Evolutionary conservation across 2,329 filamentous ascomycete genomes (phyloP).

Genomic region (Xylaria sp.): DNA sequence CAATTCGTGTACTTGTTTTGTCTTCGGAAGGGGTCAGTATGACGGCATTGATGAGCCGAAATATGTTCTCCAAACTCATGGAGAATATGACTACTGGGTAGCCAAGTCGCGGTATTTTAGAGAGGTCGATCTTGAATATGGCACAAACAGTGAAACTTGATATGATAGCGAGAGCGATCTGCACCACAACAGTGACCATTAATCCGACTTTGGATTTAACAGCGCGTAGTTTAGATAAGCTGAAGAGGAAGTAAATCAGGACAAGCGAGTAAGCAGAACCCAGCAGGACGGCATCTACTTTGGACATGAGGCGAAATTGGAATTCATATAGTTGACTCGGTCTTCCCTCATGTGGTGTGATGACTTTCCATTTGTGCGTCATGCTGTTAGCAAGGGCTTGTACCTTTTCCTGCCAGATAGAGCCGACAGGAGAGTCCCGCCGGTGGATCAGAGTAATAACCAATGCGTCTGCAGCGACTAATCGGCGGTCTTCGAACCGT

Average conservation of each 20-base stretch:
- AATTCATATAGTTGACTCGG: slow-evolving; percentile 78
- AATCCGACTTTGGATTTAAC: slow-evolving; percentile 81
- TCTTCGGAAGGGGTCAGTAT: slow-evolving; percentile 76
- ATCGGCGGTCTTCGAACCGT: slow-evolving; percentile 72
- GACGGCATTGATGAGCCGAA: slow-evolving; percentile 81
- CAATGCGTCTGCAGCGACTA: slow-evolving; percentile 79
- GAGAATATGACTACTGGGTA: slow-evolving; percentile 82
- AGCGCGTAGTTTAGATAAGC: slow-evolving; percentile 75
- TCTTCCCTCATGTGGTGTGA: slow-evolving; percentile 65
- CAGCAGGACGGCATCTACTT: slow-evolving; percentile 72
- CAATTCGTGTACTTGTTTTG: slow-evolving; percentile 75
- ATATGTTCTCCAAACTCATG: slow-evolving; percentile 82
- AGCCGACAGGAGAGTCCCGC: slow-evolving; percentile 71
- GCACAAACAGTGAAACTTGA: slow-evolving; percentile 85
- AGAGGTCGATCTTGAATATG: slow-evolving; percentile 78
- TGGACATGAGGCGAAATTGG: slow-evolving; percentile 78
- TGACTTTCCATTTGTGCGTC: slow-evolving; percentile 70
- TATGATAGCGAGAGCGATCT: slow-evolving; percentile 77
- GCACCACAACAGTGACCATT: slow-evolving; percentile 74
- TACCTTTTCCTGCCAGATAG: slow-evolving; percentile 72
- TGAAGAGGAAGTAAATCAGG: slow-evolving; percentile 72
- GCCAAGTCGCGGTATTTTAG: slow-evolving; percentile 76
- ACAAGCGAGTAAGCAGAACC: slow-evolving; percentile 73
- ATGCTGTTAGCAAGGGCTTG: slow-evolving; percentile 62
- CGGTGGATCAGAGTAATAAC: slow-evolving; percentile 81